Base-by-base conservation (phyloP, 257 asterid species). In the Primulina eburnea region DNA sequence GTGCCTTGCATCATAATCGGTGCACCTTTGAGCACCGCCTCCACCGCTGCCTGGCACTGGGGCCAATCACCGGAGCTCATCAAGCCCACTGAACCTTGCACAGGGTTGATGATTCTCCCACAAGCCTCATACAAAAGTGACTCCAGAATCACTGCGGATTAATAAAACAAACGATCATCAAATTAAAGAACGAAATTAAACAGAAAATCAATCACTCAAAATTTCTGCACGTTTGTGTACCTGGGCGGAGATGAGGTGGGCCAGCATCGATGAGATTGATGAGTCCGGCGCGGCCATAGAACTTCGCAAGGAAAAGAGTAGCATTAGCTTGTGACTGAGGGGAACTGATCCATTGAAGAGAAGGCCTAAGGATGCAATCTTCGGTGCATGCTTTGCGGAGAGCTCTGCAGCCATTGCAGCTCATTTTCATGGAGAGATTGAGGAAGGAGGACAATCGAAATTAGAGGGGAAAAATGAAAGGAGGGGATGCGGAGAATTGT, bases 271-370 rank as follows among this genome's bases (percentile, higher is more conserved):
- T 76, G 80, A 90, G 95, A 76, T 88, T 88, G 78, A 86, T 21
- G 40, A 90, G 97, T 0, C 97, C 97, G 60, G 97, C 95, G 6
- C 97, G 95, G 82, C 97, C 97, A 56, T 84, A 90, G 72, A 90
- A 90, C 67, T 86, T 90, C 59, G 95, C 97, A 0, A 90, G 91
- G n/a, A 90, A 90, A 35, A 88, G 83, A 57, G 97, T 88, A 61
- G 95, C 97, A 80, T 88, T 83, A 69, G 85, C 92, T 73, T 90
- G 97, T 14, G 97, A 80, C 2, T 90, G 84, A 12, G 95, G 85
- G 5, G 88, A 78, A 71, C 75, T 70, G 72, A 90, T 88, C 93
- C 95, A 88, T 10, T 81, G 81, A 63, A 90, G 90, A 38, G 85
- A 90, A 1, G 95, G 87, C 0, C 92, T 68, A 5, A 90, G 84